Conservation (phyloP, 352 stramenopile species). For the Globisporangium acanthophoron region DNA sequence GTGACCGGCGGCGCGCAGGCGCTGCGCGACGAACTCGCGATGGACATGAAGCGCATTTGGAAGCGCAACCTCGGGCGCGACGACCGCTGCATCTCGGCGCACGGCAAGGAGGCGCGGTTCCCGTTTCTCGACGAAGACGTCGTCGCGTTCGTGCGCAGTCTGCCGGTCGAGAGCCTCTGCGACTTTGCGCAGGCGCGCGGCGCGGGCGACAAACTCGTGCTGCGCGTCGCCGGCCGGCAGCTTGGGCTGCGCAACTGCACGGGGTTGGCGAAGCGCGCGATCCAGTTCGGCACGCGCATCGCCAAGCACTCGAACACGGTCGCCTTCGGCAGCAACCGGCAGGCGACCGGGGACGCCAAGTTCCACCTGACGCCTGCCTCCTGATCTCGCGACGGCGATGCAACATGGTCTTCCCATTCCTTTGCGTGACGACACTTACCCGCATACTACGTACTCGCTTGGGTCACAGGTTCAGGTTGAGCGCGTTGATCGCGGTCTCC, state of each 20-base stretch:
- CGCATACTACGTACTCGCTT: no score
- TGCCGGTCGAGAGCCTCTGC: conserved; percentile 73
- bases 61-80: conserved; percentile 95
- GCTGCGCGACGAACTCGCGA: conserved; percentile 79
- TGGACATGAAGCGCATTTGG: conserved; percentile 91
- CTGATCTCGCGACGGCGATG: no score
- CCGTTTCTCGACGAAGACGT: conserved; percentile 94
- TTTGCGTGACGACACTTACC: no score
- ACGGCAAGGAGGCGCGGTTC: conserved; percentile 91
- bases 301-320: conserved; percentile 81
- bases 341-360: neutral
- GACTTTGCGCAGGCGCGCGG: conserved; percentile 74
- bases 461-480: conserved; percentile 29
- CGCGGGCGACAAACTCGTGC: conserved; percentile 89
- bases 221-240: conserved; percentile 70
- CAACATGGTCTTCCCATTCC: no score
- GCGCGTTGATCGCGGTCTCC: conserved; percentile 56
- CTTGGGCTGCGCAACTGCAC: conserved; percentile 63
- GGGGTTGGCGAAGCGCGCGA: conserved; percentile 89
- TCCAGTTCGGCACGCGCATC: conserved; percentile 93
- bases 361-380: neutral
- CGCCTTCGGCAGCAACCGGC: conserved; percentile 40
- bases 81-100: conserved; percentile 90
- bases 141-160: conserved; percentile 55
- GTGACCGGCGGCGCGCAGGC: conserved; percentile 34